Evolutionary conservation across 2,329 filamentous ascomycete genomes (phyloP).

Genomic region (Gyromitra esculenta): DNA sequence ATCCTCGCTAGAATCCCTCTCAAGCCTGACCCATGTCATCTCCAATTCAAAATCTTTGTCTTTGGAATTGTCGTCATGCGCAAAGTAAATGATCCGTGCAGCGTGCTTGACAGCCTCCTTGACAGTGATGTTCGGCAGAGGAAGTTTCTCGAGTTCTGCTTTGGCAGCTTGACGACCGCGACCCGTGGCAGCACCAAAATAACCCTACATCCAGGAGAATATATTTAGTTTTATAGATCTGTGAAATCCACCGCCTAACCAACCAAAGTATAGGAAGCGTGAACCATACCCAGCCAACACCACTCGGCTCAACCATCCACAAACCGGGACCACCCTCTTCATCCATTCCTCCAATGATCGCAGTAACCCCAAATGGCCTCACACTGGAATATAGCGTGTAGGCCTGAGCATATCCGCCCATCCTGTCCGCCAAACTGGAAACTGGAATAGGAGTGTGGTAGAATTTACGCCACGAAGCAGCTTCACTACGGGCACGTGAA

Average conservation of each 20-base stretch:
- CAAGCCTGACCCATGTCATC: slow-evolving; percentile 95
- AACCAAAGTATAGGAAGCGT: background rate
- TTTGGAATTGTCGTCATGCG: slow-evolving; percentile 94
- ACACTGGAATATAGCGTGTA: slow-evolving; percentile 98
- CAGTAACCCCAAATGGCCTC: slow-evolving; percentile 94
- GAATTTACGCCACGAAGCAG: slow-evolving; percentile 85
- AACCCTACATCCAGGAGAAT: slow-evolving; percentile 68
- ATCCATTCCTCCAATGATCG: slow-evolving; percentile 93
- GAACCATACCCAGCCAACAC: slow-evolving; percentile 81
- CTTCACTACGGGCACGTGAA: slow-evolving; percentile 92
- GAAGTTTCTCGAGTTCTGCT: slow-evolving; percentile 97
- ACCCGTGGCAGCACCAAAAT: slow-evolving; percentile 96
- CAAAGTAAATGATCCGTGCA: slow-evolving; percentile 94
- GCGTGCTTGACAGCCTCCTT: slow-evolving; percentile 94
- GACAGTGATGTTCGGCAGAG: slow-evolving; percentile 81
- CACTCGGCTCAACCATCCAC: slow-evolving; percentile 99
- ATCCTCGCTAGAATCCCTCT: slow-evolving; percentile 76
- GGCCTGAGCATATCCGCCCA: slow-evolving; percentile 95
- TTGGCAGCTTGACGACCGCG: slow-evolving; percentile 97
- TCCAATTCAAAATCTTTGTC: slow-evolving; percentile 99
- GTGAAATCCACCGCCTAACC: background rate
- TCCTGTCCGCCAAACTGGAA: slow-evolving; percentile 85
- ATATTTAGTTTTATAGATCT: slow-evolving; percentile 2
- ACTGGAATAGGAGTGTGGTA: slow-evolving; percentile 96
- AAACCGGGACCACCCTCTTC: slow-evolving; percentile 91